A percentile compares a stretch with the other conserved stretches of the same genome.
Evolutionary conservation across 345 rosid species (phyloP).

Genomic region (Litchi chinensis): DNA sequence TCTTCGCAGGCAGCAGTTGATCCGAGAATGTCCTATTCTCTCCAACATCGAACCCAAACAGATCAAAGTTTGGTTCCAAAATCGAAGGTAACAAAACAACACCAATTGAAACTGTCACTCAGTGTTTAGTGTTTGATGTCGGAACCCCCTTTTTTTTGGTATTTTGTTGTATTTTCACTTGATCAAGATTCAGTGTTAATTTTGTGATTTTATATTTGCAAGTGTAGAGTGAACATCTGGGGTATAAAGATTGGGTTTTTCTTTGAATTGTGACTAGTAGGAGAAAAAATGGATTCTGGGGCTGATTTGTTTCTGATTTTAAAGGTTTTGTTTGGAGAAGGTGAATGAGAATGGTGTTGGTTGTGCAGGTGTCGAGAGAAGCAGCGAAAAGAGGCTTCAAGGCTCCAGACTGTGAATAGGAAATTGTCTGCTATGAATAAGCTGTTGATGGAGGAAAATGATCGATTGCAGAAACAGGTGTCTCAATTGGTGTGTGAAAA

Average conservation of each 20-base stretch:
- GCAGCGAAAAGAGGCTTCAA: slow-evolving; percentile 94
- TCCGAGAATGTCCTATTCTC: slow-evolving; percentile 95
- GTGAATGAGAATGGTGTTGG: slow-evolving; percentile 28
- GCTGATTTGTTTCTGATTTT: slow-evolving; percentile 13
- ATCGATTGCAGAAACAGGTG: slow-evolving; percentile 96
- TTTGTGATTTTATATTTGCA: background rate
- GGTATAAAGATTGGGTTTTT: slow-evolving; percentile 4
- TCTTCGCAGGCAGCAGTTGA: slow-evolving; percentile 90
- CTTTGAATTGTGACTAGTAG: background rate
- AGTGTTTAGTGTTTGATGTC: background rate
- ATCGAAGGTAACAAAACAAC: slow-evolving; percentile 65
- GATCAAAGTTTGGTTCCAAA: slow-evolving; percentile 99
- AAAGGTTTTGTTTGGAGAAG: slow-evolving; percentile 1
- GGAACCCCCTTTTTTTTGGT: background rate
- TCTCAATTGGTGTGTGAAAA: slow-evolving; percentile 96
- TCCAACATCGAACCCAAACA: slow-evolving; percentile 96
- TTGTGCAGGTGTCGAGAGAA: slow-evolving; percentile 92
- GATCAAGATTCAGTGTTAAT: background rate
- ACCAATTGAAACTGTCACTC: background rate
- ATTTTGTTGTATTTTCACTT: background rate
- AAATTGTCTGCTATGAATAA: slow-evolving; percentile 97
- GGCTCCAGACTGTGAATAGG: slow-evolving; percentile 93
- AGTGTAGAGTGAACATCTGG: slow-evolving; percentile 1
- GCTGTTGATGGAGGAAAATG: slow-evolving; percentile 98
- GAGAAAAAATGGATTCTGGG: background rate